Evolutionary conservation across 2,329 filamentous ascomycete species (phyloP).

Genomic region (Paecilomyces fulvus): DNA sequence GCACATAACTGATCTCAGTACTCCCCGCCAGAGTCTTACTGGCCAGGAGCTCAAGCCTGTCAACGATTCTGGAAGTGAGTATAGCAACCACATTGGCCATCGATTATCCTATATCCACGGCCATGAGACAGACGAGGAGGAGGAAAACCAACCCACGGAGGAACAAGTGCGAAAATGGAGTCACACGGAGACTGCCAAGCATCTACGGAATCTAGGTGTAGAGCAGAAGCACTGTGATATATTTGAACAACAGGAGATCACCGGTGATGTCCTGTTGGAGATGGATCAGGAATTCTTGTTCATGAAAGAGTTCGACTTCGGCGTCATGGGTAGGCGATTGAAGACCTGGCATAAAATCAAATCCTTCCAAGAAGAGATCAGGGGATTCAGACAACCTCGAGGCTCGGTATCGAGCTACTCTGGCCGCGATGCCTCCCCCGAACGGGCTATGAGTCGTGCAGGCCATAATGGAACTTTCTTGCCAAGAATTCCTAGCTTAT

Average conservation of each 20-base stretch:
- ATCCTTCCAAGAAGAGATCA: constrained; percentile 77
- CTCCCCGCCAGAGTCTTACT: constrained; percentile 47
- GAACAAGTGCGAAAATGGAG: constrained; percentile 73
- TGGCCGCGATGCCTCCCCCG: constrained; percentile 29
- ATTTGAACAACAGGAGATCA: constrained; percentile 92
- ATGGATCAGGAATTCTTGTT: constrained; percentile 96
- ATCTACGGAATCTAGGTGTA: constrained; percentile 75
- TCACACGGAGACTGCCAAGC: constrained; percentile 75
- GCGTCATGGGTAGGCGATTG: constrained; percentile 77
- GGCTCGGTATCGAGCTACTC: constrained; percentile 34
- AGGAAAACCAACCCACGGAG: constrained; percentile 59
- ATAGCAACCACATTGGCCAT: constrained; percentile 69
- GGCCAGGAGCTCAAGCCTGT: constrained; percentile 45
- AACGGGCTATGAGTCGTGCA: constrained; percentile 37
- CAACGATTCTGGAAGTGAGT: constrained; percentile 81
- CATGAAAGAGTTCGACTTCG: constrained; percentile 89
- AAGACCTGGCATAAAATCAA: constrained; percentile 98
- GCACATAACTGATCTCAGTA: constrained; percentile 81
- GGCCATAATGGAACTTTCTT: constrained; percentile 32
- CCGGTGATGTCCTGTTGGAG: constrained; percentile 81
- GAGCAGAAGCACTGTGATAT: constrained; percentile 88
- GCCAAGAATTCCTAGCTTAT: constrained; percentile 36
- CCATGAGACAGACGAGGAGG: constrained; percentile 91
- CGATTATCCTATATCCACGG: constrained; percentile 87
- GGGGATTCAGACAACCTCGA: constrained; percentile 43